A percentile compares a stretch with the other conserved stretches of the same genome.
phyloP scores from a whole-genome alignment of 2,329 filamentous ascomycete genomes.

The Trichoderma simmonsii region DNA sequence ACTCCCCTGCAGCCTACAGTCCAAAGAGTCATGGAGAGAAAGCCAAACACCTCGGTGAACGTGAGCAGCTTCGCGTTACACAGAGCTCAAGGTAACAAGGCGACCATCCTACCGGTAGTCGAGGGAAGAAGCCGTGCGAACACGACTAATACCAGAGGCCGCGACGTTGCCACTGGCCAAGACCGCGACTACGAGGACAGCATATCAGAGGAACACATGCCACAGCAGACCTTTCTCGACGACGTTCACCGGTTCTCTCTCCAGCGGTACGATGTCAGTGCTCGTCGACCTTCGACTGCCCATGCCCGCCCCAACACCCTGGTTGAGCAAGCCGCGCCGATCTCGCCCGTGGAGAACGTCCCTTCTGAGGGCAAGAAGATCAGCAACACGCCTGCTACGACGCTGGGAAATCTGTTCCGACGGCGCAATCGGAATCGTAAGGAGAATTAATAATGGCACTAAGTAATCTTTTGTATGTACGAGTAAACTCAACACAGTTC shows the following conservation, averaged over 20 bases:
- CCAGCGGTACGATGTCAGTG: constrained; percentile 17
- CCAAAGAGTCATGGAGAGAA: not conserved
- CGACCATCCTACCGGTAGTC: constrained; percentile 25
- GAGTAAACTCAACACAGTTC: not conserved
- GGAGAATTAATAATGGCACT: not conserved
- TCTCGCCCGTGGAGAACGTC: not conserved
- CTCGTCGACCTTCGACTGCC: constrained; percentile 9
- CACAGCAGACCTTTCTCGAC: not conserved
- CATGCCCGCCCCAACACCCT: constrained; percentile 5
- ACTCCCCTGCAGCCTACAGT: not conserved
- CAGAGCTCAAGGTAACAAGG: constrained; percentile 23
- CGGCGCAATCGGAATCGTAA: constrained; percentile 23
- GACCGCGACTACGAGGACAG: constrained; percentile 6
- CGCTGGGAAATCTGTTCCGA: constrained; percentile 28
- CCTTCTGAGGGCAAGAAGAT: not conserved
- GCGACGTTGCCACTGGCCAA: not conserved
- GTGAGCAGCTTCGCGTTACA: constrained; percentile 26
- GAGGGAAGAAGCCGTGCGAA: not conserved
- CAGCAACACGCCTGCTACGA: constrained; percentile 25
- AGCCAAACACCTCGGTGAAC: not conserved
- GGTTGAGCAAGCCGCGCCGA: not conserved
- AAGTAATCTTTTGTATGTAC: not conserved
- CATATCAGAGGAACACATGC: not conserved
- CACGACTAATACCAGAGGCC: not conserved
- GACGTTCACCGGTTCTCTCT: constrained; percentile 8